Percentiles rank a stretch among this genome's conserved stretches.
These are phyloP conservation scores for Hericium rajendrae DNA, from an alignment of 768 basidiomycete genomes.

Conservation along the genomic window DNA sequence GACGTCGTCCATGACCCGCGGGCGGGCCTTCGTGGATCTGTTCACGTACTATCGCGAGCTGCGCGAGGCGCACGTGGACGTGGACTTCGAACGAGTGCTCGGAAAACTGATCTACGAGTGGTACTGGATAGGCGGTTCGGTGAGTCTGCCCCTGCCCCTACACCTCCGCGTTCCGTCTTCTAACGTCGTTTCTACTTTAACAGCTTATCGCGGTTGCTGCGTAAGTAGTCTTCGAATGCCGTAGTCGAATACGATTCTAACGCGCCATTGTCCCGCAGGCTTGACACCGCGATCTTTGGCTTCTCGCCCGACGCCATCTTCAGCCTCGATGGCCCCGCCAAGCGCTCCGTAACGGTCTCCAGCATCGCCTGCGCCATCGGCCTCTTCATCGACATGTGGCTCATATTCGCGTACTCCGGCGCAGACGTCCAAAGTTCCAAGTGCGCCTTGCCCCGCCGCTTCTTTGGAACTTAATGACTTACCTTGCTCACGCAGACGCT, in stretches of 20 bases:
- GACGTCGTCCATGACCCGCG: constrained; percentile 18
- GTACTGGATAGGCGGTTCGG: constrained; percentile 55
- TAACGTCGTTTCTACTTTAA: background rate
- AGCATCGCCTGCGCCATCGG: constrained; percentile 57
- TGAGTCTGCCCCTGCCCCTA: constrained; percentile 22
- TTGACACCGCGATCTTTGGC: constrained; percentile 53
- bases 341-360: constrained; percentile 44
- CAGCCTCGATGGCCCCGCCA: constrained; percentile 35
- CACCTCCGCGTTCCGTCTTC: background rate
- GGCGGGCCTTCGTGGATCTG: constrained; percentile 33
- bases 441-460: constrained; percentile 26
- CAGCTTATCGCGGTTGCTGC: constrained; percentile 56
- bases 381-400: constrained; percentile 54
- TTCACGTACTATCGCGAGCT: constrained; percentile 54
- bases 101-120: constrained; percentile 47
- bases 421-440: constrained; percentile 42
- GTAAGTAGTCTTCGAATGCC: constrained; percentile 23
- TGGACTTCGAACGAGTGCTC: constrained; percentile 43
- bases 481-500: constrained; percentile 23
- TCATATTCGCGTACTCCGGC: constrained; percentile 53
- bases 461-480: background rate
- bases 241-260: constrained; percentile 1
- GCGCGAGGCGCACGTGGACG: constrained; percentile 33
- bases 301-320: constrained; percentile 44
- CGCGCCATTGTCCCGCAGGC: constrained; percentile 13